Evolutionary conservation across 2,329 filamentous ascomycete species (phyloP).

Genomic region (Fusarium zealandicum): DNA sequence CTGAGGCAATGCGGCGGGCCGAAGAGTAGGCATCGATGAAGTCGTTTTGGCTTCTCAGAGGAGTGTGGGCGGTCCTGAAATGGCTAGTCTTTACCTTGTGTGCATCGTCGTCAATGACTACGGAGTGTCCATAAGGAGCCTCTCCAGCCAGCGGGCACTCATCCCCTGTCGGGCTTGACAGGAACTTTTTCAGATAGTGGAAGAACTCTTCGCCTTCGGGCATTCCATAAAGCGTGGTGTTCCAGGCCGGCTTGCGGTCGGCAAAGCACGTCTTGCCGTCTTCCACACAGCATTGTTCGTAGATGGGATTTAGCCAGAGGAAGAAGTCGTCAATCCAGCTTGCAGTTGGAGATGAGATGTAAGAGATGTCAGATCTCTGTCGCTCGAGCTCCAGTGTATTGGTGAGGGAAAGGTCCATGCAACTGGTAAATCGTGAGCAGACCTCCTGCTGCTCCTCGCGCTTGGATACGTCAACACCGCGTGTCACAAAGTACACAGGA

Average conservation of each 20-base stretch:
- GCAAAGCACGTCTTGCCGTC: conserved; percentile 78
- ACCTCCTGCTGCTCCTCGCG: conserved; percentile 81
- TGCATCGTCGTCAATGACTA: conserved; percentile 75
- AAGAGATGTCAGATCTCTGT: conserved; percentile 86
- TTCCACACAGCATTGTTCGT: conserved; percentile 75
- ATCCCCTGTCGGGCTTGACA: conserved; percentile 78
- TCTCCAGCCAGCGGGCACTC: conserved; percentile 88
- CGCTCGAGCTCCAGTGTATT: conserved; percentile 95
- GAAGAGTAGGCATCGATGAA: conserved; percentile 92
- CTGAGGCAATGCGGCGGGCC: conserved; percentile 84
- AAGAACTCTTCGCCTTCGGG: conserved; percentile 92
- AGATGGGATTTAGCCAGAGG: conserved; percentile 90
- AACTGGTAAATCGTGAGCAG: conserved; percentile 90
- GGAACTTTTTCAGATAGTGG: conserved; percentile 83
- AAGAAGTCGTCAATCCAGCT: conserved; percentile 99
- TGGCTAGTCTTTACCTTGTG: conserved; percentile 80
- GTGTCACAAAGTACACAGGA: conserved; percentile 94
- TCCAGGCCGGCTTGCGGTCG: conserved; percentile 81
- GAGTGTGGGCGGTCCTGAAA: conserved; percentile 90
- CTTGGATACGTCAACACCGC: conserved; percentile 78
- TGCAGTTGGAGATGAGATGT: conserved; percentile 85
- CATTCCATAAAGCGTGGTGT: conserved; percentile 88
- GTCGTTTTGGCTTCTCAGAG: conserved; percentile 85
- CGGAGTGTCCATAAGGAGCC: conserved; percentile 84
- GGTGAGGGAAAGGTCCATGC: conserved; percentile 80